Percentiles rank a stretch among this genome's conserved stretches.
Conservation (phyloP, 1,284 basidiomycete genomes). For the Moesziomyces globuligerus region DNA sequence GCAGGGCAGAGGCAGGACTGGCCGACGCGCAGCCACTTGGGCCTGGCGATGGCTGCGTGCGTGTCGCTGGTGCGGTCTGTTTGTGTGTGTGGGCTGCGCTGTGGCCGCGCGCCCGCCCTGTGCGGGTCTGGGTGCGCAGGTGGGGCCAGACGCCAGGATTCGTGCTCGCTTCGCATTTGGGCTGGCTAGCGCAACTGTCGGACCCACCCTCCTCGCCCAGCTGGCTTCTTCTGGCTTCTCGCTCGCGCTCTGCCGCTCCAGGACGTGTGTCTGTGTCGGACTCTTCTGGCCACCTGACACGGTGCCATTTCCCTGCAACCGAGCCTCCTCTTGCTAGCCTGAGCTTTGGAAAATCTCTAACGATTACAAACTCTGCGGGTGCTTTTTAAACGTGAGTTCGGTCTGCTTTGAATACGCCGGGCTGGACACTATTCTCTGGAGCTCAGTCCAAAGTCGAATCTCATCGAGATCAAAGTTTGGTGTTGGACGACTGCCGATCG, state of each 20-base stretch:
- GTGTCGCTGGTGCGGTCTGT: background rate
- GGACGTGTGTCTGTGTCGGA: no score
- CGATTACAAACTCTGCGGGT: background rate
- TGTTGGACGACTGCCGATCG: no score
- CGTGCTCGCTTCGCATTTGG: no score
- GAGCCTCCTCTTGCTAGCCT: background rate
- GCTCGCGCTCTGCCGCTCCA: background rate
- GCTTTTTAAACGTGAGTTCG: no score
- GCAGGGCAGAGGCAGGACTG: no score
- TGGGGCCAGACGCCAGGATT: no score
- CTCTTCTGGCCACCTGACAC: conserved; percentile 13
- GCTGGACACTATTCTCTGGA: background rate
- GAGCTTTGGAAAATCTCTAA: conserved; percentile 2
- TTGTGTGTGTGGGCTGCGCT: background rate
- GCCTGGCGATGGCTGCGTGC: background rate
- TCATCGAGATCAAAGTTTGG: no score
- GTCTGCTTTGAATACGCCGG: background rate
- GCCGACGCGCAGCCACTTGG: no score
- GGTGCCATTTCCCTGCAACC: conserved; percentile 1
- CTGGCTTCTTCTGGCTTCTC: conserved; percentile 1
- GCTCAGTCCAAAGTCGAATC: background rate
- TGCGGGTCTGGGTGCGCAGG: no score
- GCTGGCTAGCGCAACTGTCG: no score
- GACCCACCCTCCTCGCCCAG: no score
- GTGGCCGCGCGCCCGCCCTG: background rate